Base-by-base conservation (phyloP, 2,329 filamentous ascomycete species). In the Arachnopeziza araneosa region DNA sequence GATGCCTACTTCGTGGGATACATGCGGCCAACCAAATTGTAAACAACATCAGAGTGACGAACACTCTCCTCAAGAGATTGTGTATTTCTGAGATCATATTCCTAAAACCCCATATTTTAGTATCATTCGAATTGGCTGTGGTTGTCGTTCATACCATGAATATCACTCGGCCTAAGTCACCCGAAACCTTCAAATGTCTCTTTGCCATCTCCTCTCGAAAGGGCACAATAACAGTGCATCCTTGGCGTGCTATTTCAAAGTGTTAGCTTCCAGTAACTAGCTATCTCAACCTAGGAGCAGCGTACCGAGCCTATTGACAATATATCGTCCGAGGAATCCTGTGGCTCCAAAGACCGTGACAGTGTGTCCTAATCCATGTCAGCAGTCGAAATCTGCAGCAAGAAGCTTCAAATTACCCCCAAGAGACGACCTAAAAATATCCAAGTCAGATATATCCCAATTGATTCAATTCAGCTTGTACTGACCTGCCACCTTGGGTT, bases 171-270 rank as follows among this genome's bases (percentile, higher is more conserved):
- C 95, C 95, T 63, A 99, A 81, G 77, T 99, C 95, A 77, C 95
- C 95, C n/a, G 91, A 83, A 61, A 96, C 87, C 79, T 98, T 98
- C 72, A 99, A 81, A 79, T 98, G 93, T 69, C 95, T 88, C 83
- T 98, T 98, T 69, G 89, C 82, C 93, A 97, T 98, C 78, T 98
- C 95, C 80, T 99, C 95, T 52, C 95, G 88, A 82, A 86, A 99
- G 55, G 95, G 95, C 62, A 98, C 77, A 62, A 99, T 86, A 50
- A 99, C 95, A 49, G 89, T 96, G 77, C 91, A 96, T 87, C 95
- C 95, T 78, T 92, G 86, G 65, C 90, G 88, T 69, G 95, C 93
- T 96, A 71, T 71, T 69, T 54, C 59, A 56, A 51, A 52, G n/a
- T 52, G 66, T 72, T 57, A 72, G 68, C 64, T 59, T 55, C 36